phyloP scores from a whole-genome alignment of 257 asterid genomes.

The Verbascum thapsus region DNA sequence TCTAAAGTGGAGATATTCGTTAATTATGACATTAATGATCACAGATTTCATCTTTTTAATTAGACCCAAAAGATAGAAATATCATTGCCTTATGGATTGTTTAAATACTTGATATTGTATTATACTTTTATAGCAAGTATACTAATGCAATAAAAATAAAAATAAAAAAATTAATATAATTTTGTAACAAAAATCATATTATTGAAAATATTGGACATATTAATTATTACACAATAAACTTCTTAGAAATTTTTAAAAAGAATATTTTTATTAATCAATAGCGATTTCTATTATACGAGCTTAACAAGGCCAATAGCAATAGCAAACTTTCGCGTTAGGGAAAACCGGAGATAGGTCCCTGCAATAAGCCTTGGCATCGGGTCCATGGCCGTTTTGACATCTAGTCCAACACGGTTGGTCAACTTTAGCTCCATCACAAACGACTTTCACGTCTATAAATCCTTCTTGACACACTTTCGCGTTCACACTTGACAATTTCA shows the following conservation, averaged over 20 bases:
- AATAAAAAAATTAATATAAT: too few relatives aligned
- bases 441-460: not conserved
- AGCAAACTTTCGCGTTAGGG: not conserved
- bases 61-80: too few relatives aligned
- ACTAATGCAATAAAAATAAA: too few relatives aligned
- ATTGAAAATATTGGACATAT: not conserved
- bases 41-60: too few relatives aligned
- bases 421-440: not conserved
- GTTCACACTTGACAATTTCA: not conserved
- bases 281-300: not conserved
- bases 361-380: conserved; percentile 1
- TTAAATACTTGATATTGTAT: too few relatives aligned
- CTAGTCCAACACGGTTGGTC: conserved; percentile 1
- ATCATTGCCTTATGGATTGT: too few relatives aligned
- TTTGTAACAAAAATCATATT: too few relatives aligned
- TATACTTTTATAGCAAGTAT: too few relatives aligned
- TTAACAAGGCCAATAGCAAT: conserved; percentile 2
- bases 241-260: not conserved
- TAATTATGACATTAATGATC: too few relatives aligned
- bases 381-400: conserved; percentile 11
- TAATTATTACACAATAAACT: not conserved
- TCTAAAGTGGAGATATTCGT: too few relatives aligned
- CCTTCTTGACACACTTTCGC: conserved; percentile 19
- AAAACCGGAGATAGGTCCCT: not conserved
- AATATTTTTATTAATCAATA: not conserved